Evolutionary conservation across 306 rosid genomes (phyloP), one percentile per base, ranked within the genome.

Genomic region (Rosa rugosa): DNA sequence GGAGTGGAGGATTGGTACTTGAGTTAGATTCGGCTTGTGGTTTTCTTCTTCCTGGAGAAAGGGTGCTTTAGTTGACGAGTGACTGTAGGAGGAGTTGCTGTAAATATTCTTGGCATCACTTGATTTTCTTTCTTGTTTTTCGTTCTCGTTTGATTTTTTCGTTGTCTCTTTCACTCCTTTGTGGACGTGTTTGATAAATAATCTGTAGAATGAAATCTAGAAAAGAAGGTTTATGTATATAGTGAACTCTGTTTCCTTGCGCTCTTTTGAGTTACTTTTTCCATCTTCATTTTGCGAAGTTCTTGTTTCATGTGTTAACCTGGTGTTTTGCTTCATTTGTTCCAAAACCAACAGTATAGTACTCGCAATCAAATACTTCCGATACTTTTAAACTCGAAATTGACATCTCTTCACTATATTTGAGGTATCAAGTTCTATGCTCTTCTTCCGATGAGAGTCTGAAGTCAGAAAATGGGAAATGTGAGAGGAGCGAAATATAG

Each of bases 171-270:
- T 41, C 78, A 46, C 72, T 77, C 73, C 87, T 60, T 72, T 77
- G 36, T 73, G 85, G 75, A 79, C 82, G 34, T 91, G 97, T 91
- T 81, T 76, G 82, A 93, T 91, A 93, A 93, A 93, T 93, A 93
- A 93, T 71, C 76, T 88, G 97, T 90, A 86, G 88, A 81, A 59
- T 79, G 85, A 73, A 86, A 68, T 78, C 68, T 1, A 49, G 64
- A 86, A 81, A 87, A 84, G 81, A 75, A 86, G 78, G 75, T 5
- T 85, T 74, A 36, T 93, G 90, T 93, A 86, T 71, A 89, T 91
- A 77, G 31, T 44, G 72, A 73, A 76, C 53, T 54, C 38, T 77
- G 85, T 63, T 71, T 34, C 64, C 46, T 46, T 17, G 5, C 36
- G 18, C 2, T 66, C 47, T 8, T 66, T 11, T 8, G 71, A 3